These are phyloP conservation scores for Fraxinus nigra DNA, from an alignment of 305 asterid genomes.

Conservation along the genomic window DNA sequence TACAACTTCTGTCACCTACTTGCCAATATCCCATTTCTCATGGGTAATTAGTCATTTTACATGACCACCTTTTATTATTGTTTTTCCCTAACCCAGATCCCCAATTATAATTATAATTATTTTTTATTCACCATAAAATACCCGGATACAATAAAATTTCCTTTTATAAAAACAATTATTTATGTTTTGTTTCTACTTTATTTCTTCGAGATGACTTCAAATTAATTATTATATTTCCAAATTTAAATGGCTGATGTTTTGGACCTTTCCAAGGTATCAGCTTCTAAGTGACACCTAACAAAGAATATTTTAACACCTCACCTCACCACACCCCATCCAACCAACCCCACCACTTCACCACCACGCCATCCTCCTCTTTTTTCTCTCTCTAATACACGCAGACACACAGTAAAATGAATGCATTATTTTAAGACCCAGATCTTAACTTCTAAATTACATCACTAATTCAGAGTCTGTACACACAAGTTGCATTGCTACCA, in stretches of 20 bases:
- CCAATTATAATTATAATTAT: background rate
- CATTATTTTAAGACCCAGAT: background rate
- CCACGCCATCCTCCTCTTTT: conserved; percentile 1
- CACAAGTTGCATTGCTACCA: background rate
- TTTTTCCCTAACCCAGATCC: background rate
- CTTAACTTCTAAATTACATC: background rate
- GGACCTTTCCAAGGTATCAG: conserved; percentile 26
- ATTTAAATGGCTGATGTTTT: conserved; percentile 13
- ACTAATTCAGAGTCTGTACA: background rate
- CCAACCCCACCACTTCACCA: conserved; percentile 13
- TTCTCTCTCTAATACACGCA: background rate
- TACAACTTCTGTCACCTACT: background rate
- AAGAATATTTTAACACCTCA: conserved; percentile 6
- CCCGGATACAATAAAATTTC: background rate
- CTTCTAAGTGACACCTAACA: conserved; percentile 23
- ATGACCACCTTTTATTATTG: background rate
- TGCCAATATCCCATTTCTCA: background rate
- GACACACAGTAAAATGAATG: background rate
- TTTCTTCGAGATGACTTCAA: background rate
- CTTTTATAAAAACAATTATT: background rate
- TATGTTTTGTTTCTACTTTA: background rate
- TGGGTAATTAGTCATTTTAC: background rate
- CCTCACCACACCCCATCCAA: background rate
- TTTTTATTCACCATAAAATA: background rate
- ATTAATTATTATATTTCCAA: background rate